Evolutionary conservation across 2,329 filamentous ascomycete genomes (phyloP), one percentile per base, ranked within the genome.

Genomic region (Escovopsis sp.): DNA sequence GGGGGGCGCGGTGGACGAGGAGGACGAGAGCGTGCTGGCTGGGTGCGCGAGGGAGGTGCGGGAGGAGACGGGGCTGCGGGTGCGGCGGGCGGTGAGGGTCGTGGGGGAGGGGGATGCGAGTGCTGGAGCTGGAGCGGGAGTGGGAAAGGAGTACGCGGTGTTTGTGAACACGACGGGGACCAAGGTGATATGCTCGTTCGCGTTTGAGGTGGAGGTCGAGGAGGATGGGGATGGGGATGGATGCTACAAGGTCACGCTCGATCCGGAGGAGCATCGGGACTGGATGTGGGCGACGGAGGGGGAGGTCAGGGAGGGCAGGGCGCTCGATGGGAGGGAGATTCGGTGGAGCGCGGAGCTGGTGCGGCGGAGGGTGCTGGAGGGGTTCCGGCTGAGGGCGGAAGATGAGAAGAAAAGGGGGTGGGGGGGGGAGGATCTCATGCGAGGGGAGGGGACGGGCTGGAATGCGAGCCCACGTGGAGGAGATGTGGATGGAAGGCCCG

Each of bases 1-100:
- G 1, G 70, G 70, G 16, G 70, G 70, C n/a, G 63, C 56, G 1
- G 62, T 62, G 34, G 70, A 72, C 39, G 39, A 51, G 0, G 52
- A 54, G 1, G 68, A 72, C 45, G 36, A 45, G 6, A 64, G 51
- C 11, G 57, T 72, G 5, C 54, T 72, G 4, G 49, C 60, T 37
- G 62, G 59, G 13, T 63, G 61, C n/a, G 64, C 60, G 13, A 59
- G 70, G 13, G 70, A 73, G 54, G 55, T 72, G 2, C 58, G 53
- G 52, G 70, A 72, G 52, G 68, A 72, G 51, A 50, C 64, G 8
- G 65, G 67, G 0, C 52, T 71, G 4, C 40, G 48, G 27, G 58
- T 57, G 4, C 47, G 38, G 10, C 50, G 50, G 29, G 47, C 66
- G 36, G 40, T 45, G 33, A 46, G 53, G 27, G 46, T 55, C 12